phyloP scores from a whole-genome alignment of 2,329 filamentous ascomycete genomes.

The Pseudogymnoascus sp. region DNA sequence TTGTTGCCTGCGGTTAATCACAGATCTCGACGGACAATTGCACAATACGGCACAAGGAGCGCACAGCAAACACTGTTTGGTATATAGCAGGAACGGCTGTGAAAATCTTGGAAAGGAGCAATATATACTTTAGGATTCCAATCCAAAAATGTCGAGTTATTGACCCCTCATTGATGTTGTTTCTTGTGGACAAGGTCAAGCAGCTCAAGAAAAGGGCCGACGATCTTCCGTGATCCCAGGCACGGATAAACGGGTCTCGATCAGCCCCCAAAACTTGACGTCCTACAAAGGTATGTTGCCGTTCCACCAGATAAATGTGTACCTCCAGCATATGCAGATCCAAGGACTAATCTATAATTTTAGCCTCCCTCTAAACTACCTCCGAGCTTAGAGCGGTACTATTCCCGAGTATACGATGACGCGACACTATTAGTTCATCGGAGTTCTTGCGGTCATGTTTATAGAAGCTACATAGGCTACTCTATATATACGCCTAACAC shows the following conservation, averaged over 20 bases:
- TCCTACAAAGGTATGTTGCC: background rate
- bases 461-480: background rate
- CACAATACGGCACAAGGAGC: background rate
- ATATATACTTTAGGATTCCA: background rate
- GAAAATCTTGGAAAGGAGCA: background rate
- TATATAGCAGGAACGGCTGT: background rate
- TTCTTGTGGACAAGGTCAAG: background rate
- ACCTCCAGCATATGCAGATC: background rate
- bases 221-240: background rate
- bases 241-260: background rate
- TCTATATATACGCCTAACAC: background rate
- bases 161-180: background rate
- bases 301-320: background rate
- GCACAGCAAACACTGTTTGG: background rate
- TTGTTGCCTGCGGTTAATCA: slow-evolving; percentile 4
- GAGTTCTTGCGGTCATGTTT: background rate
- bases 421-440: background rate
- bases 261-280: background rate
- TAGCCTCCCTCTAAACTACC: background rate
- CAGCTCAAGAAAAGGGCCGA: background rate
- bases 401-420: background rate
- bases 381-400: background rate
- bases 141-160: background rate
- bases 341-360: background rate
- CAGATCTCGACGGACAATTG: background rate